Evolutionary conservation across 805 yeast species (phyloP).

Genomic region (Candida xyloterini): DNA sequence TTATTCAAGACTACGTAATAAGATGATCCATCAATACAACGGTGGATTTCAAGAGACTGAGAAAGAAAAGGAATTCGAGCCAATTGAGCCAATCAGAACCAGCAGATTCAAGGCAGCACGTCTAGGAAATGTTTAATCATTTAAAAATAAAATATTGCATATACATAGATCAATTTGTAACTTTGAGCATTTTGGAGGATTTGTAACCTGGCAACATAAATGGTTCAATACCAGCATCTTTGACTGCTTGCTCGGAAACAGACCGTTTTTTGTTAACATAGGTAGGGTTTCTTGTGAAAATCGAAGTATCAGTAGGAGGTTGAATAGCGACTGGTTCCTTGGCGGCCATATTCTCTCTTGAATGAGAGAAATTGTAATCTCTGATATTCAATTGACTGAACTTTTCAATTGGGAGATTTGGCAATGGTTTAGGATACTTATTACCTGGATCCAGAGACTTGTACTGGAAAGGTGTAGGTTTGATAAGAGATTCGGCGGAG

Average conservation of each 20-base stretch:
- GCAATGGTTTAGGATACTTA: conserved; percentile 16
- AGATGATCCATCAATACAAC: conserved; percentile 41
- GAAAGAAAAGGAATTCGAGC: conserved; percentile 59
- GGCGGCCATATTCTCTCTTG: background rate
- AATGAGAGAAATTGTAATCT: conserved; percentile 14
- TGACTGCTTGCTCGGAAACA: conserved; percentile 23
- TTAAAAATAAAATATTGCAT: background rate
- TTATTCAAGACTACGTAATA: conserved; percentile 55
- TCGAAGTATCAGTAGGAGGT: conserved; percentile 24
- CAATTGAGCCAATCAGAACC: conserved; percentile 57
- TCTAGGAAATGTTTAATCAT: conserved; percentile 20
- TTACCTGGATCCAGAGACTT: background rate
- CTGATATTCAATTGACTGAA: conserved; percentile 24
- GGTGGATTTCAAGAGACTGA: conserved; percentile 48
- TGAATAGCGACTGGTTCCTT: background rate
- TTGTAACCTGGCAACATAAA: conserved; percentile 31
- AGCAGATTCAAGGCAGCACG: conserved; percentile 69
- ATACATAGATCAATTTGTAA: conserved; percentile 15
- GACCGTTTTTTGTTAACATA: conserved; percentile 17
- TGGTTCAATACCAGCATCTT: conserved; percentile 27
- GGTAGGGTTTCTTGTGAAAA: conserved; percentile 27
- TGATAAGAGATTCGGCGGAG: conserved; percentile 1
- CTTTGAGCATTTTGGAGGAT: conserved; percentile 17
- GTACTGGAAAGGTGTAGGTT: background rate
- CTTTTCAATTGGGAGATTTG: conserved; percentile 24